Conservation (phyloP, 352 stramenopile genomes). For the Phytophthora cactorum region DNA sequence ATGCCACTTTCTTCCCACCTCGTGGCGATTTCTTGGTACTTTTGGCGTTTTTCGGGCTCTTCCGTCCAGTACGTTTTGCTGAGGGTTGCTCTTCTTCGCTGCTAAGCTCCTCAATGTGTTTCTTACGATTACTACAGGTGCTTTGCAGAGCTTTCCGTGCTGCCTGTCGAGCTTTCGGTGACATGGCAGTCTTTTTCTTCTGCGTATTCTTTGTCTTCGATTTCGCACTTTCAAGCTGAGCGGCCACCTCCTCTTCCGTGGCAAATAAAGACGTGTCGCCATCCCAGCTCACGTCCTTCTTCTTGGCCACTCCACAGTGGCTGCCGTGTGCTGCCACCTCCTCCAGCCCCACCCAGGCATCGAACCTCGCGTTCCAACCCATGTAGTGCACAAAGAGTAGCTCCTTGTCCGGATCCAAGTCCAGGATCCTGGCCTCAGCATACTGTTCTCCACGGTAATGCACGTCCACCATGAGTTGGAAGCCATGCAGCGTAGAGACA, state of each 20-base stretch:
- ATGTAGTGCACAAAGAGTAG: slow-evolving; percentile 76
- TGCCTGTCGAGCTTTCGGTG: slow-evolving; percentile 12
- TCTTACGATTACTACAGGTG: slow-evolving; percentile 18
- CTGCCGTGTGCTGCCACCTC: slow-evolving; percentile 60
- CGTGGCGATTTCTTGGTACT: slow-evolving; percentile 23
- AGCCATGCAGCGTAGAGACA: slow-evolving; percentile 29
- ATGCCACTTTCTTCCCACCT: slow-evolving; percentile 15
- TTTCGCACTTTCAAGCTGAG: slow-evolving; percentile 10
- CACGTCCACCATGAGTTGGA: slow-evolving; percentile 66
- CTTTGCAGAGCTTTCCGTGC: slow-evolving; percentile 21
- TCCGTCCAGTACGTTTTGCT: slow-evolving; percentile 14
- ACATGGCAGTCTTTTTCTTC: slow-evolving; percentile 16
- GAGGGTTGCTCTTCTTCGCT: slow-evolving; percentile 7
- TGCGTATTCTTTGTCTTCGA: slow-evolving; percentile 7
- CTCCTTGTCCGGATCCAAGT: slow-evolving; percentile 43
- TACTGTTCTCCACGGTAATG: slow-evolving; percentile 60
- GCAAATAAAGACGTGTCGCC: slow-evolving; percentile 55
- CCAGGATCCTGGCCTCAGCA: slow-evolving; percentile 66
- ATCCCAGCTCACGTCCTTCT: slow-evolving; percentile 60
- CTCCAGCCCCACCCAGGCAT: slow-evolving; percentile 61
- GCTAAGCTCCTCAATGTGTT: slow-evolving; percentile 2
- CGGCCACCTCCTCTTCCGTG: slow-evolving; percentile 15
- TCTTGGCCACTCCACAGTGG: slow-evolving; percentile 35
- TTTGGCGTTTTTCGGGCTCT: slow-evolving; percentile 23
- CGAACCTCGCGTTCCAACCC: slow-evolving; percentile 78